These are phyloP conservation scores for Hypoxylon subgilvum DNA, from an alignment of 495 filamentous ascomycete genomes.

Conservation along the genomic window DNA sequence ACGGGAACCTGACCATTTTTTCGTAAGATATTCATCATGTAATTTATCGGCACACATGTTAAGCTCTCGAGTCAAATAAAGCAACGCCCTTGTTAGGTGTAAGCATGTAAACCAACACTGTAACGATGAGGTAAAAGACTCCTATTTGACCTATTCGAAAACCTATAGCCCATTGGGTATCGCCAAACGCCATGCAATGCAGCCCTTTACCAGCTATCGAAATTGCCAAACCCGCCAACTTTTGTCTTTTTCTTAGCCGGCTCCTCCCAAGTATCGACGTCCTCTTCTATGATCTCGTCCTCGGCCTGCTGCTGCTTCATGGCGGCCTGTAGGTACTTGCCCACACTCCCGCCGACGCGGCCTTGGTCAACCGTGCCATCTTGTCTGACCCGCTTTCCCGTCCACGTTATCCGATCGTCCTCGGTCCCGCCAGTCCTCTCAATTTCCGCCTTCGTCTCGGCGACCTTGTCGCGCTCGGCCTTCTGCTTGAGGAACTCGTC, in stretches of 20 bases:
- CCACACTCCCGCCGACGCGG: constrained; percentile 63
- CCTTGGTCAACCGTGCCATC: constrained; percentile 60
- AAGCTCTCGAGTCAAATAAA: too few relatives aligned
- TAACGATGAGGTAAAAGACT: not conserved
- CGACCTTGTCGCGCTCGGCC: constrained; percentile 54
- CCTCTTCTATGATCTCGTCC: constrained; percentile 66
- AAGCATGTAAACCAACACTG: too few relatives aligned
- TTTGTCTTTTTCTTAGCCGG: constrained; percentile 83
- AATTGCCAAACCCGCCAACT: constrained; percentile 89
- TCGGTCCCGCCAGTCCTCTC: constrained; percentile 62
- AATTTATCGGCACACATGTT: too few relatives aligned
- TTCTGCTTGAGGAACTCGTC: constrained; percentile 83
- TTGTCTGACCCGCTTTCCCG: constrained; percentile 77
- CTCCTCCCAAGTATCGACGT: constrained; percentile 64
- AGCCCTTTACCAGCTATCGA: constrained; percentile 71
- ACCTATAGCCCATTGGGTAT: constrained; percentile 25
- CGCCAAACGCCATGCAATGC: constrained; percentile 35
- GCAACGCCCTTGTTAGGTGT: too few relatives aligned
- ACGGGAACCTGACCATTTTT: too few relatives aligned
- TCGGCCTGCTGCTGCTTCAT: constrained; percentile 50
- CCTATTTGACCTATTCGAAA: not conserved
- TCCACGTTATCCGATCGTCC: constrained; percentile 89
- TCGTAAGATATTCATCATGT: too few relatives aligned
- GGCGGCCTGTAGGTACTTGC: constrained; percentile 77
- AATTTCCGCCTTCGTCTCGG: constrained; percentile 60